A percentile compares a stretch with the other conserved stretches of the same genome.
Evolutionary conservation across 345 rosid genomes (phyloP).

Genomic region (Rhodomyrtus tomentosa): DNA sequence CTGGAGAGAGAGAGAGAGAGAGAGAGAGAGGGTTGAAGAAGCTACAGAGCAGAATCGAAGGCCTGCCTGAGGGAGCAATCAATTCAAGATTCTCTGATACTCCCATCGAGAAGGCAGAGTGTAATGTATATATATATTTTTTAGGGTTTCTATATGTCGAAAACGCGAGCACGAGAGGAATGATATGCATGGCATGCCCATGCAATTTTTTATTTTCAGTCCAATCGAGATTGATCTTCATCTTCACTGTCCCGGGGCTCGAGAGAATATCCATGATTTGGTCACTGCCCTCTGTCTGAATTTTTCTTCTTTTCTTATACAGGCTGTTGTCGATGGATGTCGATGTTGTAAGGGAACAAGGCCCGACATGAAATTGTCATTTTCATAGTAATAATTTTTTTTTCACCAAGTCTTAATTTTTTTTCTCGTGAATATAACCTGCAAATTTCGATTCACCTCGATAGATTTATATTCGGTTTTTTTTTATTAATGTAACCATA

Average conservation of each 20-base stretch:
- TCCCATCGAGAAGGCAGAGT: neutral
- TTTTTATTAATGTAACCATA: too few species aligned
- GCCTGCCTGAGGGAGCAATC: neutral
- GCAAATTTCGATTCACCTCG: neutral
- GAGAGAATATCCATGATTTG: conserved; percentile 2
- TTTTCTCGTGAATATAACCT: neutral
- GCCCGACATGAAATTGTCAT: neutral
- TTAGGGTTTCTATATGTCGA: neutral
- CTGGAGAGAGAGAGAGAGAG: neutral
- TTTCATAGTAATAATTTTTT: neutral
- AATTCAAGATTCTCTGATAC: neutral
- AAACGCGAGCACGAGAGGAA: conserved; percentile 1
- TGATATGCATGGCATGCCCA: conserved; percentile 5
- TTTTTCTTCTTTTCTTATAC: neutral
- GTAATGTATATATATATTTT: neutral
- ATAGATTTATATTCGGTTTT: neutral
- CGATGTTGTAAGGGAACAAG: neutral
- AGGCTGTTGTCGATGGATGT: neutral
- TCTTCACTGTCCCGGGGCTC: neutral
- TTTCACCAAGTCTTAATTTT: neutral
- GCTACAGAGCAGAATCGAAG: neutral
- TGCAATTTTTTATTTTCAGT: neutral
- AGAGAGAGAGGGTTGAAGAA: neutral
- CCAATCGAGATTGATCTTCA: conserved; percentile 7
- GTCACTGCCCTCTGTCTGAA: neutral